Evolutionary conservation across 192 early-diverging fungal species (phyloP).

Genomic region (Rhizophlyctis rosea): DNA sequence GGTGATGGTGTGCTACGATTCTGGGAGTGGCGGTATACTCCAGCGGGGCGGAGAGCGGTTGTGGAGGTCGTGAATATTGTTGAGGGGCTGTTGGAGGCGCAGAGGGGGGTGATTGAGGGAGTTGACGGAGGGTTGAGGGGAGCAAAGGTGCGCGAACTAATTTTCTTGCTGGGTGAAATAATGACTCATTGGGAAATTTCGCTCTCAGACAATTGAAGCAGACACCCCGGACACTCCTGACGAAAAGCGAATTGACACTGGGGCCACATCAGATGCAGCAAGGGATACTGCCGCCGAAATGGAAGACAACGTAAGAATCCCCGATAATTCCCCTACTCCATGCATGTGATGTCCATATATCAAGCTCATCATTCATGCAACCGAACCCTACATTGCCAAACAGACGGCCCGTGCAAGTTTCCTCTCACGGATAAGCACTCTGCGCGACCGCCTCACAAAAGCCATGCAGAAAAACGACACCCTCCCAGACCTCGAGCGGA

Average conservation of each 20-base stretch:
- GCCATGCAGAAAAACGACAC: slow-evolving; percentile 45
- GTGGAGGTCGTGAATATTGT: slow-evolving; percentile 35
- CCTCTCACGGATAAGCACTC: slow-evolving; percentile 20
- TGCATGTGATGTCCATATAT: not conserved
- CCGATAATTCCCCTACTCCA: not conserved
- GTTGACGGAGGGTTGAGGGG: not conserved
- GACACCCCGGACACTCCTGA: not conserved
- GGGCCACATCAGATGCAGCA: not conserved
- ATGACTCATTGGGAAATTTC: too few relatives aligned
- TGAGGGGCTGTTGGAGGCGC: slow-evolving; percentile 21
- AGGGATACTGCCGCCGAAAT: not conserved
- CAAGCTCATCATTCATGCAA: too few relatives aligned
- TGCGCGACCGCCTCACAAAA: slow-evolving; percentile 38
- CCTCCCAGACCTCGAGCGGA: slow-evolving; percentile 39
- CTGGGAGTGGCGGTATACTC: slow-evolving; percentile 50
- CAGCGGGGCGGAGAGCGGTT: slow-evolving; percentile 36
- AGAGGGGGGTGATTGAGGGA: slow-evolving; percentile 3
- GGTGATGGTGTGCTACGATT: slow-evolving; percentile 37
- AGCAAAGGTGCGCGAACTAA: not conserved
- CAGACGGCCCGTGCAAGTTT: slow-evolving; percentile 8
- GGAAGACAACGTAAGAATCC: slow-evolving; percentile 2
- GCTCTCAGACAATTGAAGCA: not conserved
- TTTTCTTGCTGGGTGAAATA: not conserved
- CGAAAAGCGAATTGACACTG: not conserved
- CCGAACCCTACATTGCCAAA: too few relatives aligned